These are phyloP conservation scores for Cydonia oblonga DNA, from an alignment of 331 rosid species.

Conservation along the genomic window DNA sequence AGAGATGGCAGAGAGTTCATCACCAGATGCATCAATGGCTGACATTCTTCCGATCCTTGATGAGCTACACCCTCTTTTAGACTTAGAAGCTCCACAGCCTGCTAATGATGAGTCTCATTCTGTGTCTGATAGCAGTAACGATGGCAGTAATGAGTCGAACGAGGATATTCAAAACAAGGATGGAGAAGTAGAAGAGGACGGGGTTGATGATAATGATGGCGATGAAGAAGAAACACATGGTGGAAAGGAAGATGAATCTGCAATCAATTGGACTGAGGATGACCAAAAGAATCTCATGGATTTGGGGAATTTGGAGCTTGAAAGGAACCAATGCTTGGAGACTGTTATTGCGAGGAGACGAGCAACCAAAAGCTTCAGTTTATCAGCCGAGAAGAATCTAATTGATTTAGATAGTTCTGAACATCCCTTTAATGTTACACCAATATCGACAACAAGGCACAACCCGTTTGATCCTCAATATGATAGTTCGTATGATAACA, in stretches of 20 bases:
- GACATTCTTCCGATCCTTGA: slow-evolving; percentile 78
- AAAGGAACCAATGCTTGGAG: slow-evolving; percentile 79
- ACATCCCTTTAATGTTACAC: slow-evolving; percentile 43
- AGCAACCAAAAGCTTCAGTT: slow-evolving; percentile 35
- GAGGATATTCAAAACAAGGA: slow-evolving; percentile 30
- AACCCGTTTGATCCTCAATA: slow-evolving; percentile 75
- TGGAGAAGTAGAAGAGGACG: slow-evolving; percentile 39
- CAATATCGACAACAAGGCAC: slow-evolving; percentile 35
- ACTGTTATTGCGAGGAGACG: slow-evolving; percentile 73
- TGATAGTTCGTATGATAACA: slow-evolving; percentile 30
- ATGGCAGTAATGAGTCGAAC: slow-evolving; percentile 41
- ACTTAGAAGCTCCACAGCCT: slow-evolving; percentile 36
- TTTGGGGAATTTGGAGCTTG: slow-evolving; percentile 73
- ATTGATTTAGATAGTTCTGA: slow-evolving; percentile 68
- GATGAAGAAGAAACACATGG: slow-evolving; percentile 53
- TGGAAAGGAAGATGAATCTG: slow-evolving; percentile 78
- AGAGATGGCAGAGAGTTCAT: slow-evolving; percentile 58
- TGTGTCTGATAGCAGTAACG: slow-evolving; percentile 42
- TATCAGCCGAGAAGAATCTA: slow-evolving; percentile 62
- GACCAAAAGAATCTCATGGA: slow-evolving; percentile 86
- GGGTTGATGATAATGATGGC: slow-evolving; percentile 27
- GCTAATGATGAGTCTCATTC: slow-evolving; percentile 41
- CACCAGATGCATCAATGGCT: slow-evolving; percentile 89
- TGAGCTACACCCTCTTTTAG: slow-evolving; percentile 84
- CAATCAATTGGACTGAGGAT: slow-evolving; percentile 91